phyloP scores from a whole-genome alignment of 257 asterid species.

The Mentha longifolia region DNA sequence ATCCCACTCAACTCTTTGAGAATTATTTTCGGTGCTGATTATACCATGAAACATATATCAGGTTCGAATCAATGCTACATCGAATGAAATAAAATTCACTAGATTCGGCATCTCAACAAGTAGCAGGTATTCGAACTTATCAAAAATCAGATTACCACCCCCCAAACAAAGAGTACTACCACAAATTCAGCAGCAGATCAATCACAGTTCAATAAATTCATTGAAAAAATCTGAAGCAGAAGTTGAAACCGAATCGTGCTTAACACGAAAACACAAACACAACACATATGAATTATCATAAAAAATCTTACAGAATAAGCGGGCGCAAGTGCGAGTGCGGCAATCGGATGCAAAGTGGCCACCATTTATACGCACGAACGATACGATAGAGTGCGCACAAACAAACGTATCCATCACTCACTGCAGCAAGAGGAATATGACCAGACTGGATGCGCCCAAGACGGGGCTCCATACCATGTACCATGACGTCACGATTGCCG shows the following conservation, averaged over 20 bases:
- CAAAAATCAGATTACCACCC: neutral
- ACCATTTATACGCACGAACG: neutral
- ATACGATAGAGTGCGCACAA: neutral
- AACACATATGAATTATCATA: neutral
- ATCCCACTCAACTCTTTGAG: neutral
- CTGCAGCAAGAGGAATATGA: neutral
- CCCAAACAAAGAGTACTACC: neutral
- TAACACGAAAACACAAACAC: neutral
- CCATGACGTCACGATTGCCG: neutral
- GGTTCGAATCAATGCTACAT: neutral
- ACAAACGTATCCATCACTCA: neutral
- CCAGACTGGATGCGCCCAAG: too few species aligned
- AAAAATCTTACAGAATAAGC: neutral
- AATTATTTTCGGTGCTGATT: neutral
- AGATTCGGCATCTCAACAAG: neutral
- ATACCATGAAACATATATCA: neutral
- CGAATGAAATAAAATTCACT: neutral
- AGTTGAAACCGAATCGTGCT: constrained; percentile 2
- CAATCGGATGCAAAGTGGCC: neutral
- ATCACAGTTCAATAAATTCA: constrained; percentile 1
- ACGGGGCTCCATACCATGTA: neutral
- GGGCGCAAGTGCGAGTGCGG: constrained; percentile 12
- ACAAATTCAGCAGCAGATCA: neutral
- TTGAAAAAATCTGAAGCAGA: neutral
- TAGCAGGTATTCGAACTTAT: neutral